phyloP scores from a whole-genome alignment of 2,329 filamentous ascomycete species.

The Rhynchosporium secalis region DNA sequence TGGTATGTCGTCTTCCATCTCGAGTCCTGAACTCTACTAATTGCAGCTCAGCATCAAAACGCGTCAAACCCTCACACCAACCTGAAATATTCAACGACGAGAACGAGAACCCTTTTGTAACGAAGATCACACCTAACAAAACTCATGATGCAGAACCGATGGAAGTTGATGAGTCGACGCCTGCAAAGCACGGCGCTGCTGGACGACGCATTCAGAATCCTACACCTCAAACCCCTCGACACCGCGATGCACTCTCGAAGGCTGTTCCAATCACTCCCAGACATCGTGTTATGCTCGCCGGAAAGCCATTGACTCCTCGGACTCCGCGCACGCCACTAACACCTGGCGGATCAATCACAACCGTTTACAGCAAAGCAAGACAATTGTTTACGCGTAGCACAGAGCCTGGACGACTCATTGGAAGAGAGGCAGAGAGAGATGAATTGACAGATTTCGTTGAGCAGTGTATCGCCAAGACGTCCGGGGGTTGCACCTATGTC shows the following conservation, averaged over 20 bases:
- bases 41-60: conserved; percentile 32
- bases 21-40: conserved; percentile 14
- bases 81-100: conserved; percentile 58
- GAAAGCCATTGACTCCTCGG: conserved; percentile 72
- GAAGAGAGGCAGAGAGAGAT: conserved; percentile 51
- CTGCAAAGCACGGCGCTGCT: conserved; percentile 49
- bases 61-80: conserved; percentile 49
- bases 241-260: conserved; percentile 74
- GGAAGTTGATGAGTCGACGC: conserved; percentile 47
- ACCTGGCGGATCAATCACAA: conserved; percentile 63
- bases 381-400: conserved; percentile 75
- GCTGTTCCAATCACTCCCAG: conserved; percentile 75
- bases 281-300: conserved; percentile 76
- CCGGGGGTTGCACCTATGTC: conserved; percentile 85
- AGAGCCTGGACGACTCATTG: conserved; percentile 39
- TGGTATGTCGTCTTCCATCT: conserved; percentile 38
- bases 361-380: conserved; percentile 82
- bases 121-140: conserved; percentile 37
- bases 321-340: conserved; percentile 76
- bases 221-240: conserved; percentile 73
- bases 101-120: conserved; percentile 61
- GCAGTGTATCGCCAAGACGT: conserved; percentile 57
- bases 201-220: conserved; percentile 52
- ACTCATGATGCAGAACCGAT: conserved; percentile 44
- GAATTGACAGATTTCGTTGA: conserved; percentile 71